Percentiles rank a stretch among this genome's conserved stretches.
Evolutionary conservation across 208 protist genomes (phyloP).

Genomic region (Acanthamoeba castellanii): DNA sequence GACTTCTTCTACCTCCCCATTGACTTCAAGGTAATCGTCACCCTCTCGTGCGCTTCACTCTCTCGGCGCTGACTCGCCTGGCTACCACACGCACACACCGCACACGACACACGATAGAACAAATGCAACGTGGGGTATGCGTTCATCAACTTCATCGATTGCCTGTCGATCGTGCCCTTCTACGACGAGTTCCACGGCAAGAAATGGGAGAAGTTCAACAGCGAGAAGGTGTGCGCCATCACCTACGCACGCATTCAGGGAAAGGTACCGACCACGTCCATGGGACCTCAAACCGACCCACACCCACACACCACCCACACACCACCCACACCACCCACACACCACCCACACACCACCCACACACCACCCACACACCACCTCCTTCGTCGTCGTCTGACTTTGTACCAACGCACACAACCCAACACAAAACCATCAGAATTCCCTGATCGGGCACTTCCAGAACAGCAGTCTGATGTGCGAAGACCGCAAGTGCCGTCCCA

Average conservation of each 20-base stretch:
- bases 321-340: no score
- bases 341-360: no score
- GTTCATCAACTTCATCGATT: conserved; percentile 90
- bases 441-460: conserved; percentile 62
- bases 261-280: conserved; percentile 47
- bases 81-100: no score
- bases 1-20: conserved; percentile 92
- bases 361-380: no score
- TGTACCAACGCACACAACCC: no score
- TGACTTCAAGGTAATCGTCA: conserved; percentile 83
- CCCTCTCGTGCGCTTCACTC: background rate
- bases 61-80: no score
- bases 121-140: conserved; percentile 91
- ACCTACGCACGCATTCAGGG: conserved; percentile 90
- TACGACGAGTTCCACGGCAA: conserved; percentile 82
- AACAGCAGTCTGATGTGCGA: conserved; percentile 56
- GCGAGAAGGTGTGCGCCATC: conserved; percentile 86
- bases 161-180: conserved; percentile 79
- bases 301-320: no score
- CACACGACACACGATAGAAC: conserved; percentile 73
- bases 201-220: conserved; percentile 86
- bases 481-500: conserved; percentile 59
- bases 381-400: no score
- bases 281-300: no score
- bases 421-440: background rate